Conservation (phyloP, 2,329 filamentous ascomycete genomes). For the Phaeosphaeriaceae sp. region DNA sequence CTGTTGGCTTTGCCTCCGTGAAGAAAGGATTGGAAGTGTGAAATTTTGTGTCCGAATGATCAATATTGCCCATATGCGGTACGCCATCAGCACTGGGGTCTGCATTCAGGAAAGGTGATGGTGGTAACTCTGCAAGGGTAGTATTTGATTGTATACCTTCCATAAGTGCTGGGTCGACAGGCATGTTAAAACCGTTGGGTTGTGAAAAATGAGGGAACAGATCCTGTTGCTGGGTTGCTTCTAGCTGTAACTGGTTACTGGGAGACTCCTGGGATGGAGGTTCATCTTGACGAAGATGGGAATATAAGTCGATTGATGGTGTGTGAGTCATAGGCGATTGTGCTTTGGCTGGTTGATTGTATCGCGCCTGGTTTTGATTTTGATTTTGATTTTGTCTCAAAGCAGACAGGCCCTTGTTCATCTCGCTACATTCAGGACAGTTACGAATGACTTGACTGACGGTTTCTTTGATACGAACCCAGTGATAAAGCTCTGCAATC, state of each 20-base stretch:
- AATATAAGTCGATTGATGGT: constrained; percentile 12
- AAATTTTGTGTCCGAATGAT: constrained; percentile 10
- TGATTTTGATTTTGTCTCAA: constrained; percentile 31
- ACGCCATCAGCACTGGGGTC: constrained; percentile 16
- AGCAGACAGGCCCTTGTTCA: constrained; percentile 43
- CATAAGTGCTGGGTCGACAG: constrained; percentile 68
- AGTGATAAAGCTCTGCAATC: constrained; percentile 94
- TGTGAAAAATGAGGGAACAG: constrained; percentile 35
- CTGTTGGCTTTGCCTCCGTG: too few species aligned
- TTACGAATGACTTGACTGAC: constrained; percentile 93
- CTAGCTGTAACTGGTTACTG: constrained; percentile 34
- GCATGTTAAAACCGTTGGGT: constrained; percentile 59
- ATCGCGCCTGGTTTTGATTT: constrained; percentile 15
- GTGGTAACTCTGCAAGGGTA: constrained; percentile 39
- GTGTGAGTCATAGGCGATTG: constrained; percentile 17
- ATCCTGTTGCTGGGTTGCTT: constrained; percentile 36
- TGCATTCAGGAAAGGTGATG: constrained; percentile 43
- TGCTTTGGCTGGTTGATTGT: constrained; percentile 6
- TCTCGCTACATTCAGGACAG: constrained; percentile 86
- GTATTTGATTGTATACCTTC: constrained; percentile 35
- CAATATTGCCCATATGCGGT: constrained; percentile 14
- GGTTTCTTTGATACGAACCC: constrained; percentile 97
- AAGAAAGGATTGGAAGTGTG: background rate
- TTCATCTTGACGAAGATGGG: constrained; percentile 8
- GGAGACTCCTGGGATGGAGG: constrained; percentile 30